These are phyloP conservation scores for Cyberlindnera euphorbiiphila DNA, from an alignment of 805 yeast species.

Conservation along the genomic window DNA sequence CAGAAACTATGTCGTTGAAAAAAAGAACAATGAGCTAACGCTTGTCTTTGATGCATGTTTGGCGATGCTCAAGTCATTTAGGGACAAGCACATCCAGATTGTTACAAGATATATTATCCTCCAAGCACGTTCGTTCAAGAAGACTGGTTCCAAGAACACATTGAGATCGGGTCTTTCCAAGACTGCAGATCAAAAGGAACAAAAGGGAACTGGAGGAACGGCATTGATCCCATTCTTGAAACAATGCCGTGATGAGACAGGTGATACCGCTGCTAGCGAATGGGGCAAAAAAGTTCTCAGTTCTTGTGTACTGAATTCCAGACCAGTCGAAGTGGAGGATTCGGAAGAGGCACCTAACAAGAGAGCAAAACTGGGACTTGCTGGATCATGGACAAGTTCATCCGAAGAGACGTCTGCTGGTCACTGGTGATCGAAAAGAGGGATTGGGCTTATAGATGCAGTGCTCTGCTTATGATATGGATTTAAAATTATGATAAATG, in stretches of 20 bases:
- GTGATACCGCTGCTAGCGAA: conserved; percentile 85
- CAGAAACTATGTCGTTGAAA: conserved; percentile 55
- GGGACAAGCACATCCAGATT: conserved; percentile 91
- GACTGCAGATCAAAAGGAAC: conserved; percentile 46
- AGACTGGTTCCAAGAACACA: conserved; percentile 53
- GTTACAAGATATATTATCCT: conserved; percentile 83
- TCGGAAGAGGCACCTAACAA: conserved; percentile 11
- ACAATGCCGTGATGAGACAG: conserved; percentile 95
- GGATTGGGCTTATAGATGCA: no score
- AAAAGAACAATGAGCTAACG: conserved; percentile 51
- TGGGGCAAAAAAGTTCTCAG: conserved; percentile 81
- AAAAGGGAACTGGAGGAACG: conserved; percentile 92
- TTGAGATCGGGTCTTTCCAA: conserved; percentile 59
- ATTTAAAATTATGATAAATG: not conserved
- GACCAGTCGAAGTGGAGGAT: conserved; percentile 10
- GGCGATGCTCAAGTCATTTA: conserved; percentile 81
- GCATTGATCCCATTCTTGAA: conserved; percentile 85
- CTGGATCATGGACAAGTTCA: conserved; percentile 29
- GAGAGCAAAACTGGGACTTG: conserved; percentile 30
- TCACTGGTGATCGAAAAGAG: conserved; percentile 30
- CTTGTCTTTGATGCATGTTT: conserved; percentile 83
- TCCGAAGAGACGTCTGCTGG: conserved; percentile 30
- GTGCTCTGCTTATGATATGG: not conserved
- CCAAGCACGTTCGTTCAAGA: conserved; percentile 60
- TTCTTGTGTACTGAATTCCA: conserved; percentile 40